Evolutionary conservation across 2,329 filamentous ascomycete genomes (phyloP).

Genomic region (Monilinia fructicola): DNA sequence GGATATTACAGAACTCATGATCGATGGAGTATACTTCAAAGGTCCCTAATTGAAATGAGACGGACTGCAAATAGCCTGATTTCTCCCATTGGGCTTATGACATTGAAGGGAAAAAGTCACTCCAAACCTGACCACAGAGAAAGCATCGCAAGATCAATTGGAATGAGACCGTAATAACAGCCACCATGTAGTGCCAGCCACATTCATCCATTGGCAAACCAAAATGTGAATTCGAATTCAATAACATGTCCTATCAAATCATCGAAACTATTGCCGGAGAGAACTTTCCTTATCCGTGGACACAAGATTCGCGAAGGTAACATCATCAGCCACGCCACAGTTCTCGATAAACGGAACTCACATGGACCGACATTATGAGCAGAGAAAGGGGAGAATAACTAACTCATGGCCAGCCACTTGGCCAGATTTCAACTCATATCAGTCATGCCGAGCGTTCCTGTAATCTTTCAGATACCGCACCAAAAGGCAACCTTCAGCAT

Average conservation of each 20-base stretch:
- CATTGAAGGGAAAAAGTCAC: not conserved
- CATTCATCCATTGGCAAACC: not conserved
- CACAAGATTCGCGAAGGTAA: too few species aligned
- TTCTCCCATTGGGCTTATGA: not conserved
- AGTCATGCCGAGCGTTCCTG: not conserved
- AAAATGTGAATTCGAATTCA: not conserved
- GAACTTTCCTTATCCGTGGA: not conserved
- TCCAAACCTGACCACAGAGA: not conserved
- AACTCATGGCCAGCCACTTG: not conserved
- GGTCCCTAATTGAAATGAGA: not conserved
- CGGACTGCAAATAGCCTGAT: not conserved
- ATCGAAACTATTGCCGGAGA: not conserved
- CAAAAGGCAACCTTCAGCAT: too few species aligned
- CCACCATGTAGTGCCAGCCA: not conserved
- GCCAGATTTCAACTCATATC: not conserved
- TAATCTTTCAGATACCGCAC: not conserved
- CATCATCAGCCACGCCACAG: not conserved
- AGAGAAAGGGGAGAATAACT: not conserved
- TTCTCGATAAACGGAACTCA: not conserved
- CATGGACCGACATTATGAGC: not conserved
- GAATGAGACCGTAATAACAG: not conserved
- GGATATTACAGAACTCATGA: too few species aligned
- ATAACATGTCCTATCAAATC: not conserved
- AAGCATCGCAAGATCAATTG: not conserved
- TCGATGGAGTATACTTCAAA: not conserved